These are phyloP conservation scores for Wickerhamomyces tratensis DNA, from an alignment of 805 yeast genomes.

Conservation along the genomic window DNA sequence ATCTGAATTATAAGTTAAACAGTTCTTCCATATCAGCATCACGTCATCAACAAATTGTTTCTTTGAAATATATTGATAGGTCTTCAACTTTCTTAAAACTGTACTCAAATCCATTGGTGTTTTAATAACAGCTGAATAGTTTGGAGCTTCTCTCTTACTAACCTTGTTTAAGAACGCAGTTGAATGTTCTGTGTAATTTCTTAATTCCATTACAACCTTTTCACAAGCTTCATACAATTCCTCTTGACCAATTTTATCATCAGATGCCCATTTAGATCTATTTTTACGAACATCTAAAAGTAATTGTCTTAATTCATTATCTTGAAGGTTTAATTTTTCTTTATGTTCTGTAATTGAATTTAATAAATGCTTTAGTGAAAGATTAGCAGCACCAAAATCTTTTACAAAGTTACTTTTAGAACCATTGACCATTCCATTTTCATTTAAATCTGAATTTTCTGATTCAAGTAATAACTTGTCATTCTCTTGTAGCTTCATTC, in stretches of 20 bases:
- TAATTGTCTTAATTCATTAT: slow-evolving; percentile 72
- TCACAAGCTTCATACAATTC: slow-evolving; percentile 97
- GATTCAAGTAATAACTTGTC: slow-evolving; percentile 48
- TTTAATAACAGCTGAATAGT: slow-evolving; percentile 82
- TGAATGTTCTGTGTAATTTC: slow-evolving; percentile 93
- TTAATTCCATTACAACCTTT: slow-evolving; percentile 79
- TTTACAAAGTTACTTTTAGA: slow-evolving; percentile 25
- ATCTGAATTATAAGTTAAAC: slow-evolving; percentile 87
- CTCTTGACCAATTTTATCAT: slow-evolving; percentile 92
- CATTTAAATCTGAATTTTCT: slow-evolving; percentile 12
- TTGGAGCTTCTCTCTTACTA: slow-evolving; percentile 97
- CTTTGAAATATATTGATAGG: slow-evolving; percentile 74
- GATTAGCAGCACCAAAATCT: slow-evolving; percentile 62
- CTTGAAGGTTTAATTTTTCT: slow-evolving; percentile 66
- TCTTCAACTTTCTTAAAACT: slow-evolving; percentile 80
- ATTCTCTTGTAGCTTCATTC: slow-evolving; percentile 70
- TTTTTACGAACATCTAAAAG: slow-evolving; percentile 91
- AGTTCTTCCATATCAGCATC: slow-evolving; percentile 92
- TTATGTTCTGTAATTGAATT: slow-evolving; percentile 71
- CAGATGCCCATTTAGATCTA: slow-evolving; percentile 96
- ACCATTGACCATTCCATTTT: slow-evolving; percentile 13
- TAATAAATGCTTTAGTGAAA: slow-evolving; percentile 72
- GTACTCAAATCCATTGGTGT: slow-evolving; percentile 96
- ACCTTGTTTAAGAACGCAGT: slow-evolving; percentile 93
- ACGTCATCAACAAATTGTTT: slow-evolving; percentile 90